Conservation (phyloP, 306 rosid species). For the Fagus sylvatica region DNA sequence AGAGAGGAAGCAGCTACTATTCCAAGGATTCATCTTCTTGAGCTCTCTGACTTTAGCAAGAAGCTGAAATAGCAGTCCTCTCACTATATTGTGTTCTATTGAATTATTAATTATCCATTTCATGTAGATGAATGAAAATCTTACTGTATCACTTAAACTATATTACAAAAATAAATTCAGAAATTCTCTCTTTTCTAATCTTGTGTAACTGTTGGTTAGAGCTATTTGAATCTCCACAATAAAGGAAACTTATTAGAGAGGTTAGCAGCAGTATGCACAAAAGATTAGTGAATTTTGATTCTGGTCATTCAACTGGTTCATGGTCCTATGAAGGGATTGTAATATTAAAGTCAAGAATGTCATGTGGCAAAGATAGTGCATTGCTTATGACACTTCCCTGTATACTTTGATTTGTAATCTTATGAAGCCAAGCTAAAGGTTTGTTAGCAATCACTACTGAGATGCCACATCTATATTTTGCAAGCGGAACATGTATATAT, state of each 20-base stretch:
- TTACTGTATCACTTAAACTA: slow-evolving; percentile 1
- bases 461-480: no score
- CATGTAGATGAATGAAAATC: slow-evolving; percentile 2
- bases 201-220: not conserved
- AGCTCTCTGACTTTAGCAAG: slow-evolving; percentile 62
- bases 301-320: not conserved
- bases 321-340: not conserved
- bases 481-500: no score
- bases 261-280: not conserved
- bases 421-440: no score
- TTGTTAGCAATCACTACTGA: no score
- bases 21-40: slow-evolving; percentile 63
- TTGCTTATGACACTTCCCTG: not conserved
- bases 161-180: slow-evolving; percentile 7
- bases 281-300: not conserved
- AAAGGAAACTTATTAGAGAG: slow-evolving; percentile 9
- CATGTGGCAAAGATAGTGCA: not conserved
- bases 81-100: slow-evolving; percentile 11
- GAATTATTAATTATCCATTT: slow-evolving; percentile 8
- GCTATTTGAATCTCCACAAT: slow-evolving; percentile 6
- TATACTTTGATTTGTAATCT: not conserved
- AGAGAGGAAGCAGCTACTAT: slow-evolving; percentile 75
- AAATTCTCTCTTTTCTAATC: not conserved
- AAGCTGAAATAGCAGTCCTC: slow-evolving; percentile 54
- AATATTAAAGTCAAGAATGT: not conserved